Evolutionary conservation across 495 filamentous ascomycete genomes (phyloP).

Genomic region (Aspergillus campestris): DNA sequence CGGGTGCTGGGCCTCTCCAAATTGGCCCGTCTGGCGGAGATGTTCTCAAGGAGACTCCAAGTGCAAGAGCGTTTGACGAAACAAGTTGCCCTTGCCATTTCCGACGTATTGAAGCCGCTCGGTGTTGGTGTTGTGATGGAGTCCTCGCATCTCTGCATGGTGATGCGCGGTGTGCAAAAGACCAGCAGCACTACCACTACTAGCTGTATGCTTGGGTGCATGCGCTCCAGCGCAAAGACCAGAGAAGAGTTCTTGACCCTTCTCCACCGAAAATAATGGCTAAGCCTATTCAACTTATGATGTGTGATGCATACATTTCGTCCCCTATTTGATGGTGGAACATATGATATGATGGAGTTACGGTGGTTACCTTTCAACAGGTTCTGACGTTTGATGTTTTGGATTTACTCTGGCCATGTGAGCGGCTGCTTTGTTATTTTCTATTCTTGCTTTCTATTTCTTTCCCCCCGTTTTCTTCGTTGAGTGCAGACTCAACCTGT

Average conservation of each 20-base stretch:
- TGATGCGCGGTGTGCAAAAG: conserved; percentile 92
- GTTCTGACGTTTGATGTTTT: conserved; percentile 13
- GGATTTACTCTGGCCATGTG: not conserved
- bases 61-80: conserved; percentile 94
- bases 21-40: conserved; percentile 88
- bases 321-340: conserved; percentile 20
- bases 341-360: conserved; percentile 32
- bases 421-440: conserved; percentile 3
- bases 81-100: conserved; percentile 89
- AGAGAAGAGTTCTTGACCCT: conserved; percentile 89
- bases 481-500: conserved; percentile 2
- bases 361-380: conserved; percentile 33
- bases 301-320: conserved; percentile 12
- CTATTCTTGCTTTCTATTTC: conserved; percentile 6
- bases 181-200: conserved; percentile 80
- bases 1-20: conserved; percentile 93
- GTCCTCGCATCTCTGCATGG: conserved; percentile 96
- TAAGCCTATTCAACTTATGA: conserved; percentile 2
- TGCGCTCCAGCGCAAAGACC: conserved; percentile 86
- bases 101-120: conserved; percentile 79
- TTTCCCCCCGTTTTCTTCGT: conserved; percentile 6
- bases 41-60: conserved; percentile 90
- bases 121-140: conserved; percentile 98
- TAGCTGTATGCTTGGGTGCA: conserved; percentile 91
- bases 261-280: conserved; percentile 49